phyloP scores from a whole-genome alignment of 2,329 filamentous ascomycete genomes.

The Fusarium buxicola region DNA sequence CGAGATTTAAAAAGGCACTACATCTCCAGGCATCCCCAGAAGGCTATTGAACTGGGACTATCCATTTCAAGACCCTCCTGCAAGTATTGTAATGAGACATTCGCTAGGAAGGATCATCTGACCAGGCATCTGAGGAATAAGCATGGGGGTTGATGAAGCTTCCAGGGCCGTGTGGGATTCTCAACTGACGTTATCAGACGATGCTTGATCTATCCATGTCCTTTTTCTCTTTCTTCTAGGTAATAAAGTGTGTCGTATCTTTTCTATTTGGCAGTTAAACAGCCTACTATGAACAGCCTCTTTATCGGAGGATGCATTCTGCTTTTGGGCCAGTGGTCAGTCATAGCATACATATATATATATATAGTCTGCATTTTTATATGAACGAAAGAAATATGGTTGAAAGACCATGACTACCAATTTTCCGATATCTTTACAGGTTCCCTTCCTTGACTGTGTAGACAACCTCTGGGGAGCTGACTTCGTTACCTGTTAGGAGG shows the following conservation, averaged over 20 bases:
- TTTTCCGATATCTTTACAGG: too few relatives aligned
- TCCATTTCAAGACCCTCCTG: background rate
- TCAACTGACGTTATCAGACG: background rate
- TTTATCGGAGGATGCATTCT: too few relatives aligned
- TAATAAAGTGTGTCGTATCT: background rate
- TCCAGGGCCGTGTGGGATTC: background rate
- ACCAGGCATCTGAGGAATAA: constrained; percentile 15
- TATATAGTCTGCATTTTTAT: too few relatives aligned
- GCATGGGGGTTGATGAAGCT: constrained; percentile 8
- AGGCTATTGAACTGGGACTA: constrained; percentile 9
- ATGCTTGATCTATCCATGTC: background rate
- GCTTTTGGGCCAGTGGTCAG: too few relatives aligned
- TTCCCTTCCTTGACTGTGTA: too few relatives aligned
- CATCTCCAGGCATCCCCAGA: background rate
- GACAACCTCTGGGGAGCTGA: too few relatives aligned
- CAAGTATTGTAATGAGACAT: background rate
- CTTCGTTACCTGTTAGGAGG: too few relatives aligned
- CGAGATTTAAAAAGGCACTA: constrained; percentile 21
- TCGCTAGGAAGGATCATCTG: constrained; percentile 18
- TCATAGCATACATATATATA: too few relatives aligned
- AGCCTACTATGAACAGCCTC: too few relatives aligned
- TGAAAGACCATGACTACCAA: too few relatives aligned
- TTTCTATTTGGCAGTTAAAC: background rate
- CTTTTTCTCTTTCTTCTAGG: constrained; percentile 12
- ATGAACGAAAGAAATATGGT: too few relatives aligned